A percentile compares a stretch with the other conserved stretches of the same genome.
Evolutionary conservation across 106 monocot genomes (phyloP).

Genomic region (Cymbidium sinense): DNA sequence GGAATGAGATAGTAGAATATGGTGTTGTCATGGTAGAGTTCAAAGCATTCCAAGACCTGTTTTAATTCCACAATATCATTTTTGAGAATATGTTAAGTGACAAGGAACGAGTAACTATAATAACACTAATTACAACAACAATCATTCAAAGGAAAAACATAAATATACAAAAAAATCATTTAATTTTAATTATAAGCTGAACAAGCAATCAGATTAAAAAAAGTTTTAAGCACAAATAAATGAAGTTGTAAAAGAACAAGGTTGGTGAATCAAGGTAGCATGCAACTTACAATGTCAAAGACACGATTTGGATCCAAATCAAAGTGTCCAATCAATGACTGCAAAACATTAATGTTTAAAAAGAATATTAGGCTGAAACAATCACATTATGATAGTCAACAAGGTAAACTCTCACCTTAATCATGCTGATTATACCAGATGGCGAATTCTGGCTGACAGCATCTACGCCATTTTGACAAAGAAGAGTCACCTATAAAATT

Average conservation of each 20-base stretch:
- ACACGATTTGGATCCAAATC: constrained; percentile 99
- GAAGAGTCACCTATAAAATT: constrained; percentile 71
- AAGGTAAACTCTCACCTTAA: constrained; percentile 50
- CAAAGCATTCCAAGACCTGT: constrained; percentile 94
- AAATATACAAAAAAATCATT: neutral
- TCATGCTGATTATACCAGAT: constrained; percentile 58
- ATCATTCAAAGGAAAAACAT: neutral
- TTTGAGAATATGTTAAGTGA: neutral
- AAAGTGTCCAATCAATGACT: constrained; percentile 99
- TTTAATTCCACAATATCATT: constrained; percentile 7
- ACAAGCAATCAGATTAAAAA: neutral
- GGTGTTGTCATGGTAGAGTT: constrained; percentile 66
- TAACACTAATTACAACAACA: neutral
- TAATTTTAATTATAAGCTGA: neutral
- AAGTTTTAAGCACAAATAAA: constrained; percentile 4
- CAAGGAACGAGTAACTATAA: neutral
- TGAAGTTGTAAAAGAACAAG: neutral
- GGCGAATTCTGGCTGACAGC: constrained; percentile 33
- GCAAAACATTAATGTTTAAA: constrained; percentile 18
- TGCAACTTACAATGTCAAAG: constrained; percentile 87
- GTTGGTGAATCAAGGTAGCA: neutral
- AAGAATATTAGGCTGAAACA: neutral
- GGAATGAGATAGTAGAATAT: constrained; percentile 81
- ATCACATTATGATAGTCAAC: neutral
- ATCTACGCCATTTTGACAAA: constrained; percentile 80